A percentile compares a stretch with the other conserved stretches of the same genome.
phyloP scores from a whole-genome alignment of 1,284 basidiomycete species.

The Vanrija sp. region DNA sequence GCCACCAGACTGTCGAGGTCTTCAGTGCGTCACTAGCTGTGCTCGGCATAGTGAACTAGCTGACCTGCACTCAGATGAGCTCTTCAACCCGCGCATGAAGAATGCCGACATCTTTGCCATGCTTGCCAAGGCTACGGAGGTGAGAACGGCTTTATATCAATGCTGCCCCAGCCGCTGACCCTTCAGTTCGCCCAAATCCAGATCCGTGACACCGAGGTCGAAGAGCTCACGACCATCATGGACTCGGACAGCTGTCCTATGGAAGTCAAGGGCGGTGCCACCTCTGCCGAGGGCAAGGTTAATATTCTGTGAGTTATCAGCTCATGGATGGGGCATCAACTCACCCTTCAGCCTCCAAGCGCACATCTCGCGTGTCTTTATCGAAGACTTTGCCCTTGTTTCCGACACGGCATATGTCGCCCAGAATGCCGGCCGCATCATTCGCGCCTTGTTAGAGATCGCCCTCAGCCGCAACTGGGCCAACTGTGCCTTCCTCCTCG shows the following conservation, averaged over 20 bases:
- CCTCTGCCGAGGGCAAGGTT: constrained; percentile 83
- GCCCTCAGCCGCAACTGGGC: constrained; percentile 90
- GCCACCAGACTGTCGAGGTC: constrained; percentile 77
- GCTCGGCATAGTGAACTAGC: neutral
- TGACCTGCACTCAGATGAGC: constrained; percentile 51
- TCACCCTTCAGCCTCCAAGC: constrained; percentile 61
- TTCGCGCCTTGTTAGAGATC: constrained; percentile 90
- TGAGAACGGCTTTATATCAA: constrained; percentile 37
- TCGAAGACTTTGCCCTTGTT: constrained; percentile 95
- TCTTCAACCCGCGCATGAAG: constrained; percentile 79
- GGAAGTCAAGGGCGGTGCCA: constrained; percentile 68
- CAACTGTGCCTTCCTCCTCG: constrained; percentile 69
- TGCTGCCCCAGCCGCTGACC: neutral
- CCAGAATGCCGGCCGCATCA: constrained; percentile 89
- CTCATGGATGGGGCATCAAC: neutral
- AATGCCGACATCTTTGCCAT: constrained; percentile 88
- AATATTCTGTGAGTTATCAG: constrained; percentile 64
- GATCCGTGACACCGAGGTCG: constrained; percentile 80
- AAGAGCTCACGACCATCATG: constrained; percentile 74
- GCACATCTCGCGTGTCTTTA: constrained; percentile 71
- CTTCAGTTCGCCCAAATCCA: constrained; percentile 89
- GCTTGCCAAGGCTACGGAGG: constrained; percentile 88
- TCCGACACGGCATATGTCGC: constrained; percentile 92
- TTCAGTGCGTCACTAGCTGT: constrained; percentile 56
- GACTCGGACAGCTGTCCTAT: constrained; percentile 63